Base-by-base conservation (phyloP, 106 monocot genomes). In the Phalaenopsis aphrodite region DNA sequence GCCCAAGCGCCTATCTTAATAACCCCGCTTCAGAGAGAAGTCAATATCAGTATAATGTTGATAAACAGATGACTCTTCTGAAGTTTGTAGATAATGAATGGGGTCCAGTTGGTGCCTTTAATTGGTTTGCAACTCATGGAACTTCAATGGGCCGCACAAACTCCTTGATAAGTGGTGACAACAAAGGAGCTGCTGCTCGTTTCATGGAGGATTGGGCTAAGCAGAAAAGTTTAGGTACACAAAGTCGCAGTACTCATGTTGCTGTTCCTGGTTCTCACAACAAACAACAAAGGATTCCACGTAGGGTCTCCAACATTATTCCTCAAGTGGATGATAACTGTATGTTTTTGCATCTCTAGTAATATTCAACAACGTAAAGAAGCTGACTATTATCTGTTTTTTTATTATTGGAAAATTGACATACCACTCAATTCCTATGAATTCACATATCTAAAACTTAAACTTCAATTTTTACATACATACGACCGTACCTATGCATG, bases 121-220 rank as follows among this genome's bases (percentile, higher is more conserved):
- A 93, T 57, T 96, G 96, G 96, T 96, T 96, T 85, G 88, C 96
- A 56, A 96, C 96, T 78, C 96, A 96, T 87, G 96, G 96, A 66
- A 96, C 96, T 42, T 96, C 96, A 9, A 96, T 93, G 96, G 88
- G 96, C 74, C 89, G 91, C 3, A 93, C 91, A 41, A 96, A 96
- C 67, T 84, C 87, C 24, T 87, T 96, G 76, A 90, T 93, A 74
- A 96, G 93, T 73, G 96, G 96, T 43, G 96, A 96, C 58, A 96
- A 96, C 88, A 96, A 96, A 84, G 96, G 96, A 41, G 96, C 93
- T 38, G 96, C 96, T 84, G 93, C 96, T 72, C 91, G 90, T 16
- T 93, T 96, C 86, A 93, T 96, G 93, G 93, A 96, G 78, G 91
- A 96, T 56, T 93, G 95, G 95, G 87, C 85, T 61, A 89, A 87